Conservation (phyloP, 2,329 filamentous ascomycete species). For the Emericellopsis cladophorae region DNA sequence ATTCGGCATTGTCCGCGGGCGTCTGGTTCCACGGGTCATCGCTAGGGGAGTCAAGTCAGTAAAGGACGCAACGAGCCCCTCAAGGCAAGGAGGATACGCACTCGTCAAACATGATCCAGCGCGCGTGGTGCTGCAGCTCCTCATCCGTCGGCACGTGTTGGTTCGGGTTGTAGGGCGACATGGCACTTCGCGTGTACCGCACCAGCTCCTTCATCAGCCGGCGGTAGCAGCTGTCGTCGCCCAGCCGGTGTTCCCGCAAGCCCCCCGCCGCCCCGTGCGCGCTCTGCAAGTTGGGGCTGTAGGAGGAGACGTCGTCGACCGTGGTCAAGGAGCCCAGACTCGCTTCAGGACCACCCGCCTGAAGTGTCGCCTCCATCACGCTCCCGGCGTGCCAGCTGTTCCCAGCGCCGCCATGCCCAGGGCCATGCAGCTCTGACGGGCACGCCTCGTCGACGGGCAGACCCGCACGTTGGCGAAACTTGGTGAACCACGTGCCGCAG, state of each 20-base stretch:
- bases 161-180: slow-evolving; percentile 12
- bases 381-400: not conserved
- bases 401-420: too few species aligned
- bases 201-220: slow-evolving; percentile 8
- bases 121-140: slow-evolving; percentile 17
- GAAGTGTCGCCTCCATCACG: not conserved
- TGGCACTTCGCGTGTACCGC: slow-evolving; percentile 8
- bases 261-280: not conserved
- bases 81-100: slow-evolving; percentile 4
- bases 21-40: slow-evolving; percentile 28
- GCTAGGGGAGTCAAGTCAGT: not conserved
- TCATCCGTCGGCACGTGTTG: slow-evolving; percentile 16
- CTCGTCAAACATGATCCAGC: slow-evolving; percentile 15
- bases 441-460: not conserved
- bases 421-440: too few species aligned
- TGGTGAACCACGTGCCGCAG: not conserved
- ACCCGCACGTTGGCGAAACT: not conserved
- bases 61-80: not conserved
- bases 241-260: slow-evolving; percentile 4
- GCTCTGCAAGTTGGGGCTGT: not conserved
- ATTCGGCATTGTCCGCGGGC: slow-evolving; percentile 18
- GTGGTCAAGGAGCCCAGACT: not conserved
- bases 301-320: not conserved
- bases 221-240: slow-evolving; percentile 9
- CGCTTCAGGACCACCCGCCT: not conserved